Evolutionary conservation across 495 filamentous ascomycete species (phyloP), one percentile per base, ranked within the genome.

Genomic region (Choiromyces venosus): DNA sequence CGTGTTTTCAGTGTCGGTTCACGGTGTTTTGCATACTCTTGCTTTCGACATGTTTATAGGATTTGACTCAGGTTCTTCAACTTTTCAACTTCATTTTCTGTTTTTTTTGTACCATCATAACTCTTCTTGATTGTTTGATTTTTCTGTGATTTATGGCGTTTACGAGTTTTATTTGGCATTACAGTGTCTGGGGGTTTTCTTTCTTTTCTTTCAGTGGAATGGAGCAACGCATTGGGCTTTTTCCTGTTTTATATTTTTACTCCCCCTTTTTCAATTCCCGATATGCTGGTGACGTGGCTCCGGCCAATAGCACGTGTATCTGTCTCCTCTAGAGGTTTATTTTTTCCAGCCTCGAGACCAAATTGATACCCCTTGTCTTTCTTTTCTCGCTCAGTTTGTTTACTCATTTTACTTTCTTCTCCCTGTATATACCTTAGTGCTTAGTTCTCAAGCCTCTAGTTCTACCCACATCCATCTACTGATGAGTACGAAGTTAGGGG

Each of bases 21-120:
- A 67, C 12, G 82, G 84, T 74, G 84, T 84, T 78, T 85, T 79
- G 82, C 65, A 68, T 73, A 67, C 65, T 67, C 69, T 64, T 73
- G 37, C 46, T 65, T 74, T 71, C 72, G 67, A 67, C 70, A 66
- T 71, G 44, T 44, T 42, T 67, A 44, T 56, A 61, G 67, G 73
- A 69, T 68, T 69, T 68, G 66, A 75, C 66, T 72, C 66, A 74
- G 72, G 80, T 67, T 75, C 78, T 66, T 83, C 40, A 82, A 76
- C 73, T 78, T 75, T 61, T 67, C 39, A 56, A 29, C 76, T 78
- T 69, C 61, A 44, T 70, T 78, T 71, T 77, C 68, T 76, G 77
- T 76, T 79, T 37, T 82, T 75, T 82, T 74, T 78, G 82, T 84
- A 81, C 80, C 66, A 71, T 72, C 67, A 71, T 74, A 35, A 35